These are phyloP conservation scores for Powellomyces hirtus DNA, from an alignment of 192 early-diverging fungal species.

Conservation along the genomic window DNA sequence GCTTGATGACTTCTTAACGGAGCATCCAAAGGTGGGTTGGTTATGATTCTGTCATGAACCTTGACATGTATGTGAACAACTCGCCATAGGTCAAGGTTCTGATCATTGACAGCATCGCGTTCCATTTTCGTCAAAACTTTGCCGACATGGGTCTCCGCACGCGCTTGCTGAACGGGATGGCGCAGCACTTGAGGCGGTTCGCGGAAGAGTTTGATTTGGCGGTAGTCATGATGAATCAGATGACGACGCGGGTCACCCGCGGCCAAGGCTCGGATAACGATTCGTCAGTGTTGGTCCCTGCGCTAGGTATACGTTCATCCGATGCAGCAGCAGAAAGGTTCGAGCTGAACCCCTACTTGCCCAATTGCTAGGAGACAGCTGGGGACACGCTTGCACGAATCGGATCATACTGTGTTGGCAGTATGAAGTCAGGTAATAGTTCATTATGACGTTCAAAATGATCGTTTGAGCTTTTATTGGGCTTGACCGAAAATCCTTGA, in stretches of 20 bases:
- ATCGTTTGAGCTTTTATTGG: neutral
- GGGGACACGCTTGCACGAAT: constrained; percentile 44
- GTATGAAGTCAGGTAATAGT: constrained; percentile 22
- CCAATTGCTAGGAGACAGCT: constrained; percentile 31
- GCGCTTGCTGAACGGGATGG: constrained; percentile 32
- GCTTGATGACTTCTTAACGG: constrained; percentile 13
- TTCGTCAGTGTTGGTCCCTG: constrained; percentile 31
- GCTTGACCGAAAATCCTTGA: neutral
- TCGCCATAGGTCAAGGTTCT: constrained; percentile 44
- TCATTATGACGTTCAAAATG: neutral
- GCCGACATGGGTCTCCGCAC: constrained; percentile 37
- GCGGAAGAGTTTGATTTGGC: constrained; percentile 25
- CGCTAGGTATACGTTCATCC: constrained; percentile 26
- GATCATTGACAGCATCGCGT: constrained; percentile 45
- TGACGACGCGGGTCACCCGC: constrained; percentile 32
- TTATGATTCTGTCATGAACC: no score
- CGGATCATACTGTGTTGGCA: constrained; percentile 39
- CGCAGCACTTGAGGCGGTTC: constrained; percentile 28
- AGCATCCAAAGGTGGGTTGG: constrained; percentile 21
- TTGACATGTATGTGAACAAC: no score
- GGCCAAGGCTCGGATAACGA: constrained; percentile 8
- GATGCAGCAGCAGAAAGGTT: neutral
- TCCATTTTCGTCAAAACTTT: constrained; percentile 47
- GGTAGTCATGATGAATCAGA: constrained; percentile 42
- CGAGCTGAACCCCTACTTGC: neutral